Base-by-base conservation (phyloP, 345 rosid species). In the Sisymbrium irio region DNA sequence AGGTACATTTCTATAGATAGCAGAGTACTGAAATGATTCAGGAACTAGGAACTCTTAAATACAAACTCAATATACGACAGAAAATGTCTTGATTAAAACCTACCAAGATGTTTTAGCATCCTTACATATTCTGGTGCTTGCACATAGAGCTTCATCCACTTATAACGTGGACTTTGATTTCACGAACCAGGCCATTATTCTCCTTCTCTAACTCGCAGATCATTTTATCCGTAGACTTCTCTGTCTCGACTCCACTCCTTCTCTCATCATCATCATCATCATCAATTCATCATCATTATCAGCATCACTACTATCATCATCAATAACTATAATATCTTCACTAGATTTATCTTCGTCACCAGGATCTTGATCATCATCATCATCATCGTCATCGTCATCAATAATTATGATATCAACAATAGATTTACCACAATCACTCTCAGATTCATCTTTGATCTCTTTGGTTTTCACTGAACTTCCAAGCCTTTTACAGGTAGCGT, bases 401-500 rank as follows among this genome's bases (percentile, higher is more conserved):
- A 63, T 51, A 33, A 62, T 17, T 8, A 32, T 62, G 69, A 62
- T 14, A 8, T 18, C 57, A 42, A 6, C 57, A 54, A 71, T 20
- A 40, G 41, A 8, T 11, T 13, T 39, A 8, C 22, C 44, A 51
- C 9, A 19, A 50, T 49, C 15, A 39, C 25, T 41, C 56, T 41
- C 55, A 19, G 33, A 28, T 40, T 19, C 32, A 19, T 51, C 45
- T 53, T n/a, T 15, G 12, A 35, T 2, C 19, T 42, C 30, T 30
- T 12, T 35, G 27, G 19, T 0, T 55, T 35, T 41, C 58, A 64
- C 64, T 63, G 64, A 73, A 54, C n/a, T 42, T 54, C n/a, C 39
- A 73, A 64, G 70, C 71, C 25, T 64, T 65, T 73, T 73, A 65
- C 77, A 73, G 3, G 77, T 73, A n/a, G 30, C 10, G 4, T 2